A percentile compares a stretch with the other conserved stretches of the same genome.
Conservation (phyloP, 2,329 filamentous ascomycete species). For the Aspergillus calidoustus region DNA sequence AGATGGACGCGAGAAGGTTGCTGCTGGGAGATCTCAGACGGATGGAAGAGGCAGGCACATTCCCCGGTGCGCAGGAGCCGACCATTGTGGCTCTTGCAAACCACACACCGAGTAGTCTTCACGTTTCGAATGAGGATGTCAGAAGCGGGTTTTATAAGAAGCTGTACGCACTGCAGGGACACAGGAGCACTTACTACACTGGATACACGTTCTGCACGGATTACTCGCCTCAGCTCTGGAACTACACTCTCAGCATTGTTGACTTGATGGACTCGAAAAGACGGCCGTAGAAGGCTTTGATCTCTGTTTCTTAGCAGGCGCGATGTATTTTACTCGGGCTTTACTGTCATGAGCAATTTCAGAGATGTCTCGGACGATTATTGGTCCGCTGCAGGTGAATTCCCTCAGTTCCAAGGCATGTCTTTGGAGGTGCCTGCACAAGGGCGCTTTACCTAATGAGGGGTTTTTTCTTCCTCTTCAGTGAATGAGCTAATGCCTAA, state of each 20-base stretch:
- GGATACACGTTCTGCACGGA: constrained; percentile 42
- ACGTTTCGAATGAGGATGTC: constrained; percentile 40
- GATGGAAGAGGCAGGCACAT: constrained; percentile 17
- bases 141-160: constrained; percentile 47
- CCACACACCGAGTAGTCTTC: constrained; percentile 44
- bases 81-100: constrained; percentile 40
- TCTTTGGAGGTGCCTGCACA: background rate
- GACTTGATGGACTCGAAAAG: constrained; percentile 7
- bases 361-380: background rate
- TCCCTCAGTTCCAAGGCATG: background rate
- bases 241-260: constrained; percentile 22
- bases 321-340: background rate
- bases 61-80: constrained; percentile 21
- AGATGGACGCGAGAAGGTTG: constrained; percentile 11
- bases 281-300: background rate
- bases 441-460: background rate
- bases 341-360: background rate
- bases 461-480: no score
- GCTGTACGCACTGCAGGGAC: constrained; percentile 50
- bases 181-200: constrained; percentile 52
- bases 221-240: constrained; percentile 28
- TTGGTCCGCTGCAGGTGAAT: background rate
- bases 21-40: constrained; percentile 24
- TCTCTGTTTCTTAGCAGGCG: background rate
- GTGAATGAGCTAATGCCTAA: no score